Base-by-base conservation (phyloP, 257 asterid genomes). In the Lantana camara region DNA sequence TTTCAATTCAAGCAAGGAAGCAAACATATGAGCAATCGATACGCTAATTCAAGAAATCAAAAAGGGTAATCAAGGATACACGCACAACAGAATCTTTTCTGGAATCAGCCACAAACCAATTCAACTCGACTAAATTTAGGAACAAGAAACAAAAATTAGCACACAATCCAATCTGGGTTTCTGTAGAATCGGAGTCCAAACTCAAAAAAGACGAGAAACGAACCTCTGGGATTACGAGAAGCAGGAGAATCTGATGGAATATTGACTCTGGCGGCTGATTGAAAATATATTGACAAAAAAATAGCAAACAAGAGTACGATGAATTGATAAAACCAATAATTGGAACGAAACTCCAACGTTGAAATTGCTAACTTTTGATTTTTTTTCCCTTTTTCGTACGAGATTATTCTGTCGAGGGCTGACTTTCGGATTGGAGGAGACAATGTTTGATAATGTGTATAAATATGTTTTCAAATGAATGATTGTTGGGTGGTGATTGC, bases 191-290 rank as follows among this genome's bases (percentile, higher is more conserved):
- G 41, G 42, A 46, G 62, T n/a, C 44, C 9, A 15, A 57, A 47
- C 13, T 68, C 60, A 16, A 64, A 51, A 47, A 60, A 19, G 63
- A 57, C 9, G 52, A 72, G 69, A 48, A 70, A 51, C 69, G 60
- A 59, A 79, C 78, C 85, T 73, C 17, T 3, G 56, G 53, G 64
- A n/a, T n/a, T 49, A 17, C 22, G 44, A 69, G 40, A 14, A 70
- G 46, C 15, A 21, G 49, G 66, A 57, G 79, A 77, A 67, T 69
- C 77, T 19, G 68, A 72, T 23, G 64, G 69, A 59, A 66, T 71
- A 48, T 56, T 51, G 60, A 60, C 30, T 64, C 46, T 22, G 71
- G 65, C 66, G 81, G 76, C 80, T 63, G 42, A 53, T 37, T 15
- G 45, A 30, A 30, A 42, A 63, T 51, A 53, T 29, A 23, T n/a